phyloP scores from a whole-genome alignment of 352 stramenopile genomes.

The Aphanomyces stellatus region DNA sequence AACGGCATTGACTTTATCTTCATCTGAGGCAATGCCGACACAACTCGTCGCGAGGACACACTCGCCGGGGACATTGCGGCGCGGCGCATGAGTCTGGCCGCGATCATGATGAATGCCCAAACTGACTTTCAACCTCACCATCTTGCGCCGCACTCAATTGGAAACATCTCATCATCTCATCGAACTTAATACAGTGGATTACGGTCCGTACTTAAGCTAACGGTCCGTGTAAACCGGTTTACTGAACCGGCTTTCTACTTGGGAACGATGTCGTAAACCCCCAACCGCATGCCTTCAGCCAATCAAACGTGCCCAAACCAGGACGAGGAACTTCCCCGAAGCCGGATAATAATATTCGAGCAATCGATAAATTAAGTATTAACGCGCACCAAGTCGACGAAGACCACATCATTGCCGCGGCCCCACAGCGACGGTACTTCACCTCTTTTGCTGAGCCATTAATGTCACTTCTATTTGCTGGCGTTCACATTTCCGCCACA shows the following conservation, averaged over 20 bases:
- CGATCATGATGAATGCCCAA: conserved; percentile 4
- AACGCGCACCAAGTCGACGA: too few species aligned
- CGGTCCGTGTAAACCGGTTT: too few species aligned
- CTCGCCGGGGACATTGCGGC: neutral
- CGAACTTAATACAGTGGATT: neutral
- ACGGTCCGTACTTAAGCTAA: too few species aligned
- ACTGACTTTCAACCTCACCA: neutral
- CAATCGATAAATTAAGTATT: too few species aligned
- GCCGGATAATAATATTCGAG: neutral
- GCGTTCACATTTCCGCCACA: too few species aligned
- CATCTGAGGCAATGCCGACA: neutral
- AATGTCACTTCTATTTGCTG: too few species aligned
- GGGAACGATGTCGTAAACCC: conserved; percentile 2
- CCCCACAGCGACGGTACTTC: too few species aligned
- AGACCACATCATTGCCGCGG: too few species aligned
- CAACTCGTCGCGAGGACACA: neutral
- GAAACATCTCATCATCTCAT: neutral
- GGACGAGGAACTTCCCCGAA: neutral
- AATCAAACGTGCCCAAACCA: neutral
- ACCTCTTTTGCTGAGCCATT: too few species aligned
- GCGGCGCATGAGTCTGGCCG: neutral
- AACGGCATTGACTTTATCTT: neutral
- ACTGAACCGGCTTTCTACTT: neutral
- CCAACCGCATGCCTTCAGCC: neutral
- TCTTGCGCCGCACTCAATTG: neutral